A percentile compares a stretch with the other conserved stretches of the same genome.
phyloP scores from a whole-genome alignment of 2,329 filamentous ascomycete species.

The Ascochyta fabae region DNA sequence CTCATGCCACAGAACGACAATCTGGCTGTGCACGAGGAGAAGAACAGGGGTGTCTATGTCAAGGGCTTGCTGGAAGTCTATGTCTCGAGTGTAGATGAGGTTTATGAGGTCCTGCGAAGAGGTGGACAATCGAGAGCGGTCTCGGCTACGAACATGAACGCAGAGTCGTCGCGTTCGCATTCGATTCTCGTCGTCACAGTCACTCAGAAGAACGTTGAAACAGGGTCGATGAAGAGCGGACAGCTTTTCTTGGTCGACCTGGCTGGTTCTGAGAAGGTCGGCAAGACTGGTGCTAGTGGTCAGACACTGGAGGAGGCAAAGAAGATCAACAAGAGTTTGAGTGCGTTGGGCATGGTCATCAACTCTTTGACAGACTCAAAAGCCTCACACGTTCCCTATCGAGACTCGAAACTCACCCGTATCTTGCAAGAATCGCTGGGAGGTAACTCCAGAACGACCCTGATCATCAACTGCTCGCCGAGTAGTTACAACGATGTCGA shows the following conservation, averaged over 20 bases:
- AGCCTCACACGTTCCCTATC: conserved; percentile 93
- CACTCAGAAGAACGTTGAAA: conserved; percentile 97
- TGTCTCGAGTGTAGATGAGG: conserved; percentile 92
- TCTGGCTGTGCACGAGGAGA: conserved; percentile 96
- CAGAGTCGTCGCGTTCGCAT: conserved; percentile 96
- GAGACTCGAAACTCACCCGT: conserved; percentile 96
- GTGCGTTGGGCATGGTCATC: conserved; percentile 98
- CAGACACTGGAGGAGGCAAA: conserved; percentile 98
- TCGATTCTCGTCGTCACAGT: conserved; percentile 98
- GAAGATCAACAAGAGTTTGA: conserved; percentile 99
- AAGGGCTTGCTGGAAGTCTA: conserved; percentile 95
- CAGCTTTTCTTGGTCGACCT: conserved; percentile 97
- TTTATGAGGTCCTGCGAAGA: conserved; percentile 95
- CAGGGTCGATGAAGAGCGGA: conserved; percentile 92
- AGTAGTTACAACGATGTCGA: conserved; percentile 98
- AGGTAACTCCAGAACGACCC: conserved; percentile 96
- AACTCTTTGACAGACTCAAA: conserved; percentile 96
- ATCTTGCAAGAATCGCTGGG: conserved; percentile 97
- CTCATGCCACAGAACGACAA: conserved; percentile 94
- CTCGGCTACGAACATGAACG: conserved; percentile 98
- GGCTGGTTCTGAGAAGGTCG: conserved; percentile 97
- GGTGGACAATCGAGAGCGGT: conserved; percentile 91
- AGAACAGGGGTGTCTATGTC: conserved; percentile 93
- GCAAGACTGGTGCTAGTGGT: conserved; percentile 96
- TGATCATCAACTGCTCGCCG: conserved; percentile 99